Evolutionary conservation across 106 monocot species (phyloP), one percentile per base, ranked within the genome.

Genomic region (Platanthera zijinensis): DNA sequence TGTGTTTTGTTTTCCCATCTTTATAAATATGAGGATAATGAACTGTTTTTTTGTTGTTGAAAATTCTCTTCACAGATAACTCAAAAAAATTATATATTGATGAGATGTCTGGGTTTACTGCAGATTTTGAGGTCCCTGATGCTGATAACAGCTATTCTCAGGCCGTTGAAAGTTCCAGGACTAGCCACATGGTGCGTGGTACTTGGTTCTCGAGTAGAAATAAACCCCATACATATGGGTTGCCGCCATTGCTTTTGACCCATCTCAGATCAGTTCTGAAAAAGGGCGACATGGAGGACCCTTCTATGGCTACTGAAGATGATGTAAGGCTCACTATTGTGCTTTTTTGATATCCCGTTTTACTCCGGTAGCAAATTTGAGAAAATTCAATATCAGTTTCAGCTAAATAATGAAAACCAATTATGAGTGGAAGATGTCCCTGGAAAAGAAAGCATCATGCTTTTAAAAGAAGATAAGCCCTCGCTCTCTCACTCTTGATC

Each of bases 101-200:
- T 75, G n/a, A 8, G 54, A 45, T 75, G 12, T 70, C 18, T 80
- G 28, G 39, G 7, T 80, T 51, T 80, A 94, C 89, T 85, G 85
- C 91, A 83, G 94, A 92, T 71, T 73, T 51, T 64, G 57, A 79
- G 9, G 50, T 28, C 39, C 46, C 63, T 13, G 85, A 79, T 10
- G 73, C 82, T 62, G 85, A 68, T 22, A 53, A 69, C 50, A 52
- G 71, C 66, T 68, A 56, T 63, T 64, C 74, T 19, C 19, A 18
- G 19, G 54, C 7, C 22, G 69, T 48, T 68, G 86, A 75, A 75
- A 76, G 66, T 56, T 54, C 57, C 48, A 81, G 76, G 80, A 68
- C 79, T 13, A 81, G 64, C 50, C 95, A 97, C 80, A 93, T 97
- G 97, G 91, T 97, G 47, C 82, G 94, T 4, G 93, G 96, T 17